Evolutionary conservation across 1,284 basidiomycete species (phyloP), one percentile per base, ranked within the genome.

Genomic region (Boletus smithii): DNA sequence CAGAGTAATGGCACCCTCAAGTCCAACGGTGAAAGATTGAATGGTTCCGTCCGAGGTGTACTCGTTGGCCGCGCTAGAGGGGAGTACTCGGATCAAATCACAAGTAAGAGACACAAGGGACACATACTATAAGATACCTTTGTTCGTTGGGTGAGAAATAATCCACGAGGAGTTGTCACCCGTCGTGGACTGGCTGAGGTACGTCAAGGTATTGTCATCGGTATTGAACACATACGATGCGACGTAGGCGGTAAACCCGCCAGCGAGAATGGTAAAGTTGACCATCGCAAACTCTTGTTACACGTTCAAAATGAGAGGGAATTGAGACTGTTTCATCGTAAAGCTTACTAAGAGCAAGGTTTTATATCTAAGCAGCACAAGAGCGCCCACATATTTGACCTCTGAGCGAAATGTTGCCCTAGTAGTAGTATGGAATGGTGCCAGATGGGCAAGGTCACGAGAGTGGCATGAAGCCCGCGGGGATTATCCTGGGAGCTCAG

Each of bases 91-190:
- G 37, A 35, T 44, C 18, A 16, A 44, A 27, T 16, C 34, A 23
- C 3, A 38, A 1, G 23, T 9, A 20, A 22, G n/a, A 39, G 11
- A 30, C 24, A 18, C 6, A n/a, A 26, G 32, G 23, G 29, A 23
- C n/a, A 63, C 69, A 16, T 50, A 83, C 82, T 85, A 85, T 35
- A 86, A 69, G 26, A 79, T 69, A 47, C 66, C 73, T 13, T 63
- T 60, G 51, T 78, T 72, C 31, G 65, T 60, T 1, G 69, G 69
- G 49, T 75, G 70, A 22, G 63, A 69, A 2, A 63, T 69, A 38
- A 78, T 73, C 77, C 77, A 78, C 2, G 73, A 73, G 14, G 73
- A 69, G 42, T 69, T 72, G 11, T 50, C 55, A 1, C 49, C 50
- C 2, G 60, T 57, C 26, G 22, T 5, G 30, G 51, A 53, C 32